Percentiles rank a stretch among this genome's conserved stretches.
phyloP scores from a whole-genome alignment of 2,329 filamentous ascomycete genomes.

The Tolypocladium endophyticum region DNA sequence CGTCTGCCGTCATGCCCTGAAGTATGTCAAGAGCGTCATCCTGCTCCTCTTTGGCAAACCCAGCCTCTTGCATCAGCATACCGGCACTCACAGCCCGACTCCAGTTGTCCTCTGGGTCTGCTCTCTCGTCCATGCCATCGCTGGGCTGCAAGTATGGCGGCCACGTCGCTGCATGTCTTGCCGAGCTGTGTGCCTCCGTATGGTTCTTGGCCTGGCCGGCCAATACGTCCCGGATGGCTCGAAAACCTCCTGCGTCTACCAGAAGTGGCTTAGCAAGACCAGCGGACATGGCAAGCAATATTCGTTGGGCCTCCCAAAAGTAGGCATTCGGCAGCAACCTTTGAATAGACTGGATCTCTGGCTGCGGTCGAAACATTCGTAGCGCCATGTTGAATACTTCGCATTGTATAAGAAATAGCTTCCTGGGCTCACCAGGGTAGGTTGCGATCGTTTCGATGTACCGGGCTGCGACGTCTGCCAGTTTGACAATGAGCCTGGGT shows the following conservation, averaged over 20 bases:
- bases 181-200: slow-evolving; percentile 36
- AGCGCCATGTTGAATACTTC: slow-evolving; percentile 20
- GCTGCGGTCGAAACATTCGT: slow-evolving; percentile 14
- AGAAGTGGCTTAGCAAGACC: slow-evolving; percentile 35
- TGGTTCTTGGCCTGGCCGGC: slow-evolving; percentile 41
- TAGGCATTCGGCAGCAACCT: slow-evolving; percentile 17
- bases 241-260: slow-evolving; percentile 41
- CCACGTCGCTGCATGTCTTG: slow-evolving; percentile 42
- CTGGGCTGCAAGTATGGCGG: slow-evolving; percentile 48
- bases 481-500: slow-evolving; percentile 18
- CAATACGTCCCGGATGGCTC: slow-evolving; percentile 42
- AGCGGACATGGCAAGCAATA: slow-evolving; percentile 41
- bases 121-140: slow-evolving; percentile 49
- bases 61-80: slow-evolving; percentile 43
- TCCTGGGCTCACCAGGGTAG: slow-evolving; percentile 3
- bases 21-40: slow-evolving; percentile 41
- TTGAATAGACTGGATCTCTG: slow-evolving; percentile 11
- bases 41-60: slow-evolving; percentile 34
- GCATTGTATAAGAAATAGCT: slow-evolving; percentile 17
- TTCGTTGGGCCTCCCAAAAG: slow-evolving; percentile 46
- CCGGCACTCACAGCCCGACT: slow-evolving; percentile 44
- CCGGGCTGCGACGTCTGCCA: slow-evolving; percentile 15
- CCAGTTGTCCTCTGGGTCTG: slow-evolving; percentile 38
- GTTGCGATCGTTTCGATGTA: slow-evolving; percentile 14
- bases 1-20: slow-evolving; percentile 39